Conservation (phyloP, 2,329 filamentous ascomycete genomes). For the Hirsutella minnesotensis region DNA sequence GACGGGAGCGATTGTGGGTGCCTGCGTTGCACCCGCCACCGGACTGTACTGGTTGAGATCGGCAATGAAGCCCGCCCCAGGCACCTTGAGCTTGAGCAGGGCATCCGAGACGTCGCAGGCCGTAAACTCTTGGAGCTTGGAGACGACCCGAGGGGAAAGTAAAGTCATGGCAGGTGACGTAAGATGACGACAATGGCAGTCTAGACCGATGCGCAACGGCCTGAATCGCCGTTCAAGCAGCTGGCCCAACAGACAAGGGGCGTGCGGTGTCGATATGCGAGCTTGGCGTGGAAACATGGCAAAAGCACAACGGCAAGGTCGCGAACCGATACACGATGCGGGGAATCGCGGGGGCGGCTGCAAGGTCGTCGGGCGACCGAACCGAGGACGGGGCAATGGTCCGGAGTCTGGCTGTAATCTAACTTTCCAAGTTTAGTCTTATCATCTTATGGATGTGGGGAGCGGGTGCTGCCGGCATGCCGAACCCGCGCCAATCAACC, state of each 20-base stretch:
- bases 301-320: neutral
- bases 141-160: conserved; percentile 9
- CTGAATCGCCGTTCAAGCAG: neutral
- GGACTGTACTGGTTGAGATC: conserved; percentile 33
- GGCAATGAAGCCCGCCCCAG: conserved; percentile 53
- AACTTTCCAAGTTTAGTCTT: too few relatives aligned
- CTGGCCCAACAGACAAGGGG: neutral
- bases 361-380: neutral
- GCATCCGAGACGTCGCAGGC: conserved; percentile 59
- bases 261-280: neutral
- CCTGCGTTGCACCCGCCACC: conserved; percentile 10
- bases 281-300: neutral
- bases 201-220: neutral
- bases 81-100: conserved; percentile 55
- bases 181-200: neutral
- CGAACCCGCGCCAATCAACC: neutral
- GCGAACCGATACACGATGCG: neutral
- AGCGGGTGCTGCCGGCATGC: neutral
- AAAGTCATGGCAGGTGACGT: conserved; percentile 3
- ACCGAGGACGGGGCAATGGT: neutral
- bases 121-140: conserved; percentile 24
- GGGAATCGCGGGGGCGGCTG: neutral
- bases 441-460: neutral
- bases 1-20: conserved; percentile 35
- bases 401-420: neutral